A percentile compares a stretch with the other conserved stretches of the same genome.
phyloP scores from a whole-genome alignment of 306 rosid genomes.

The Vigna nakashimae region DNA sequence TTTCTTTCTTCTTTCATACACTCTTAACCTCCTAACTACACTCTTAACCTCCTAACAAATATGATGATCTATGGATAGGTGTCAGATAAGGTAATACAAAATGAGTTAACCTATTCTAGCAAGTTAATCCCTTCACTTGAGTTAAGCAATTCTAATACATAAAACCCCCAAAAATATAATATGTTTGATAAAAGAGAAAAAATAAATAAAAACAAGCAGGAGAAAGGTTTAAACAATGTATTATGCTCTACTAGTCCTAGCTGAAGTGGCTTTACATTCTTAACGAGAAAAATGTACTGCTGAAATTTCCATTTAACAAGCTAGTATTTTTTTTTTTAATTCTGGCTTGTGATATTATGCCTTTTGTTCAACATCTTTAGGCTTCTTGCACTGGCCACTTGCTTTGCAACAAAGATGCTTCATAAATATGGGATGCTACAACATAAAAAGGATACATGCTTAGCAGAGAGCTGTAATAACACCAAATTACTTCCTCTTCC shows the following conservation, averaged over 20 bases:
- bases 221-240: too few relatives aligned
- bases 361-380: constrained; percentile 53
- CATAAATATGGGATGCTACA: constrained; percentile 78
- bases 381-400: constrained; percentile 84
- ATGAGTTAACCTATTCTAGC: too few relatives aligned
- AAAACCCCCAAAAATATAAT: not conserved
- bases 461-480: constrained; percentile 48
- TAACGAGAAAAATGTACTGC: not conserved
- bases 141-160: too few relatives aligned
- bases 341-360: constrained; percentile 37
- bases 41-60: too few relatives aligned
- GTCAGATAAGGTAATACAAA: too few relatives aligned
- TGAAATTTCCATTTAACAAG: constrained; percentile 17
- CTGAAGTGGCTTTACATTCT: not conserved
- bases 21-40: too few relatives aligned
- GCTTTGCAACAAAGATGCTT: constrained; percentile 89
- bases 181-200: too few relatives aligned
- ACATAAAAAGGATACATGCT: constrained; percentile 53
- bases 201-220: too few relatives aligned
- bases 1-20: too few relatives aligned
- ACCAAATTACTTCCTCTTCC: constrained; percentile 63
- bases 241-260: too few relatives aligned
- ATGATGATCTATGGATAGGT: too few relatives aligned
- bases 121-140: too few relatives aligned
- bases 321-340: not conserved